Percentiles rank a stretch among this genome's conserved stretches.
Conservation (phyloP, 106 monocot species). For the Acorus calamus region DNA sequence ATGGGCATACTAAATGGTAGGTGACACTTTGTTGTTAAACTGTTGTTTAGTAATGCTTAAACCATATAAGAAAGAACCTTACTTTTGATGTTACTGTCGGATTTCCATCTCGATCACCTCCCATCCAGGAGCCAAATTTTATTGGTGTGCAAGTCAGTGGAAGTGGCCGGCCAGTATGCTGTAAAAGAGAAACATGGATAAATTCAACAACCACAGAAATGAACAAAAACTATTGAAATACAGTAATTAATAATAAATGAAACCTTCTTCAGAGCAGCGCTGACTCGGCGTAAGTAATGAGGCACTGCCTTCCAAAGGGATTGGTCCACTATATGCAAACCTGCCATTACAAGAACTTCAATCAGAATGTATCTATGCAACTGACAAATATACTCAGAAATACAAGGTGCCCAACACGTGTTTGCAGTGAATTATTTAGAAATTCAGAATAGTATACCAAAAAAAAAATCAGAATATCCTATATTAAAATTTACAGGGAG, state of each 20-base stretch:
- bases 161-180: slow-evolving; percentile 86
- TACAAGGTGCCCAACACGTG: too few species aligned
- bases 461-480: not conserved
- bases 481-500: not conserved
- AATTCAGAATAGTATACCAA: not conserved
- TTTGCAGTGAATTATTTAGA: too few species aligned
- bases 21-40: not conserved
- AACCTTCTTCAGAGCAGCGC: slow-evolving; percentile 81
- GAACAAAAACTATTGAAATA: not conserved
- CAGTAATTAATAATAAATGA: not conserved
- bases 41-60: not conserved
- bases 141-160: slow-evolving; percentile 82
- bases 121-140: slow-evolving; percentile 98
- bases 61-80: slow-evolving; percentile 1
- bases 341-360: slow-evolving; percentile 9
- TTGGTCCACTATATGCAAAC: slow-evolving; percentile 91
- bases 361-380: too few species aligned
- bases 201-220: not conserved
- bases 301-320: slow-evolving; percentile 90
- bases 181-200: slow-evolving; percentile 8
- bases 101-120: slow-evolving; percentile 92
- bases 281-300: slow-evolving; percentile 90
- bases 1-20: too few species aligned
- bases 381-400: too few species aligned
- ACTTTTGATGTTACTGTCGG: slow-evolving; percentile 85